Conservation (phyloP, 345 rosid genomes). For the Eucalyptus sideroxylon region DNA sequence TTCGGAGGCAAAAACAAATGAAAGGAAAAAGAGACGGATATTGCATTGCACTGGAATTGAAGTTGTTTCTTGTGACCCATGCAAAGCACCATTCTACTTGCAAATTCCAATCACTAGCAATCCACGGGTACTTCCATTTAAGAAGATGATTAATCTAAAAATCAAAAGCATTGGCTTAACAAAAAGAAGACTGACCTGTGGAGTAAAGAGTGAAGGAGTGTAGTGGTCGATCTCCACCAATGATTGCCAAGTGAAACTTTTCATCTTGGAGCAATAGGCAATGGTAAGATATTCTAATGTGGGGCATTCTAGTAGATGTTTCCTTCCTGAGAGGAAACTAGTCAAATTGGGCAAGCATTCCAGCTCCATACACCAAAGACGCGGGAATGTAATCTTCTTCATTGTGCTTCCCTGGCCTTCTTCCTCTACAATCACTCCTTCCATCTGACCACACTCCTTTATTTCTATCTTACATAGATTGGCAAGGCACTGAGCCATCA, state of each 20-base stretch:
- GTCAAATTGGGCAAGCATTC: neutral
- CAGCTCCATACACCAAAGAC: neutral
- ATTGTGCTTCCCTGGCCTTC: rapidly evolving
- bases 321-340: rapidly evolving
- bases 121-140: no score
- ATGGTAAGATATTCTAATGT: rapidly evolving
- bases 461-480: rapidly evolving
- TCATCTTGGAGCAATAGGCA: neutral
- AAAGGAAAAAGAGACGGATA: no score
- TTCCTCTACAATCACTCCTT: neutral
- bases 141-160: no score
- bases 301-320: rapidly evolving
- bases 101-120: no score
- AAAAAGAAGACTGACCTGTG: no score
- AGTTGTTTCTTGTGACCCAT: no score
- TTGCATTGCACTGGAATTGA: no score
- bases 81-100: no score
- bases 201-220: no score
- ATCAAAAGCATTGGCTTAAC: no score
- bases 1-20: no score
- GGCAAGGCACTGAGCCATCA: neutral
- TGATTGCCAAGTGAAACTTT: neutral
- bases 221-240: neutral
- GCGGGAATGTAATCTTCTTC: neutral
- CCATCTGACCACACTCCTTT: neutral